A percentile compares a stretch with the other conserved stretches of the same genome.
phyloP scores from a whole-genome alignment of 441 rosid species.

The Corymbia citriodora region DNA sequence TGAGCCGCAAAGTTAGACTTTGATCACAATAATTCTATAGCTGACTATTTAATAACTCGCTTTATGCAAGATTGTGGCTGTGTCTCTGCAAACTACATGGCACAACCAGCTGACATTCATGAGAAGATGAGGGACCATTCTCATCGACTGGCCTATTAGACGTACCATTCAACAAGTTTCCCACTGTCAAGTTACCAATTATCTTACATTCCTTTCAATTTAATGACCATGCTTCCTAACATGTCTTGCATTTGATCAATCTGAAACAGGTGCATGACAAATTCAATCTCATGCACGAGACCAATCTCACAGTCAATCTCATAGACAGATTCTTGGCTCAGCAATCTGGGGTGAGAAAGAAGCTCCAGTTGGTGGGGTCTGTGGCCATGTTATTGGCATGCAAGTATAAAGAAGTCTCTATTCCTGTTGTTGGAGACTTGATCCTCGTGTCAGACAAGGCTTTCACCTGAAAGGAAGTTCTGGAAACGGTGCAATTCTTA shows the following conservation, averaged over 20 bases:
- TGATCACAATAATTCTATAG: not conserved
- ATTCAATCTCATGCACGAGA: too few relatives aligned
- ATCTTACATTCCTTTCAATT: not conserved
- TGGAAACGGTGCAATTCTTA: constrained; percentile 51
- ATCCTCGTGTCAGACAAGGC: constrained; percentile 84
- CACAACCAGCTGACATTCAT: too few relatives aligned
- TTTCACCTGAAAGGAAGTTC: constrained; percentile 57
- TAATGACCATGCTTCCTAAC: not conserved
- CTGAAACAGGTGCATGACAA: constrained; percentile 45
- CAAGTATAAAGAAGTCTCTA: constrained; percentile 92
- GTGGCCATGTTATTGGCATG: constrained; percentile 89
- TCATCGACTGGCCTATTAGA: not conserved
- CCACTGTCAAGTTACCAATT: not conserved
- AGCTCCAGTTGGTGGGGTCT: constrained; percentile 83
- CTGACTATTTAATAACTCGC: not conserved
- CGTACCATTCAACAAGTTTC: not conserved
- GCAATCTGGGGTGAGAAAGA: constrained; percentile 61
- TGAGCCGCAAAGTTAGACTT: not conserved
- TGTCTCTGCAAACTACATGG: not conserved
- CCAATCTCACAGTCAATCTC: too few relatives aligned
- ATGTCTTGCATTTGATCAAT: not conserved
- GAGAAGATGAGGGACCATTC: too few relatives aligned
- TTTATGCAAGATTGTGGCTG: not conserved
- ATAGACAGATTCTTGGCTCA: constrained; percentile 39
- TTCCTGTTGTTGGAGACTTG: constrained; percentile 74